A percentile compares a stretch with the other conserved stretches of the same genome.
These are phyloP conservation scores for Scolecobasidium constrictum DNA, from an alignment of 2,329 filamentous ascomycete species.

Conservation along the genomic window DNA sequence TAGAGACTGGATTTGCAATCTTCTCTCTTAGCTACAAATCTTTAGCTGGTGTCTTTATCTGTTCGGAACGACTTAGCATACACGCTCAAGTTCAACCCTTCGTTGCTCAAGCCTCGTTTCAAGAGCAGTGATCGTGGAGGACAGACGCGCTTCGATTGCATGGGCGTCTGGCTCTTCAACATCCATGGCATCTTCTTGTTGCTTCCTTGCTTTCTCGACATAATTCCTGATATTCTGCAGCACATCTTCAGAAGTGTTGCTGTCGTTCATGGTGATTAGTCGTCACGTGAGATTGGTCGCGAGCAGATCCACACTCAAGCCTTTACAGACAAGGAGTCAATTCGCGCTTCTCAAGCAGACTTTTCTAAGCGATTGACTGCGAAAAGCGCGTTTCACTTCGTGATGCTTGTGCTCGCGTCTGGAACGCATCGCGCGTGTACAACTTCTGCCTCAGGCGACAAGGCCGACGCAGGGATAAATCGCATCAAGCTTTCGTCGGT, in stretches of 20 bases:
- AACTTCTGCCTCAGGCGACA: no score
- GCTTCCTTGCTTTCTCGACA: constrained; percentile 15
- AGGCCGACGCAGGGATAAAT: no score
- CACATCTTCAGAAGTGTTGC: constrained; percentile 3
- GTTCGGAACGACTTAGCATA: constrained; percentile 22
- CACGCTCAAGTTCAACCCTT: constrained; percentile 35
- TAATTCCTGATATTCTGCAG: constrained; percentile 7
- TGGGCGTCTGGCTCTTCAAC: constrained; percentile 20
- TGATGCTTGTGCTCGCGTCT: no score
- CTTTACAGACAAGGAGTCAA: no score
- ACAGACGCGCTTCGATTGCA: constrained; percentile 44
- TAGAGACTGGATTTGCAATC: constrained; percentile 15
- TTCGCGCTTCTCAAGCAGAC: no score
- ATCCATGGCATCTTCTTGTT: constrained; percentile 23
- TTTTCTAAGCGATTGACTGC: no score
- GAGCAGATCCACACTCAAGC: no score
- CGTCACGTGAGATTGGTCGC: no score
- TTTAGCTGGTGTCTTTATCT: constrained; percentile 38
- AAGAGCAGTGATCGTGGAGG: constrained; percentile 57
- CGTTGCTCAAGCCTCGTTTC: constrained; percentile 41
- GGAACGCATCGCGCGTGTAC: no score
- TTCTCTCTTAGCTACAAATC: constrained; percentile 33
- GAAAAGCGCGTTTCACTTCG: no score
- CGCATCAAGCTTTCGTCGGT: no score
- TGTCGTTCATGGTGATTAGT: no score